Conservation (phyloP, 805 yeast genomes). For the Scheffersomyces amazonensis region DNA sequence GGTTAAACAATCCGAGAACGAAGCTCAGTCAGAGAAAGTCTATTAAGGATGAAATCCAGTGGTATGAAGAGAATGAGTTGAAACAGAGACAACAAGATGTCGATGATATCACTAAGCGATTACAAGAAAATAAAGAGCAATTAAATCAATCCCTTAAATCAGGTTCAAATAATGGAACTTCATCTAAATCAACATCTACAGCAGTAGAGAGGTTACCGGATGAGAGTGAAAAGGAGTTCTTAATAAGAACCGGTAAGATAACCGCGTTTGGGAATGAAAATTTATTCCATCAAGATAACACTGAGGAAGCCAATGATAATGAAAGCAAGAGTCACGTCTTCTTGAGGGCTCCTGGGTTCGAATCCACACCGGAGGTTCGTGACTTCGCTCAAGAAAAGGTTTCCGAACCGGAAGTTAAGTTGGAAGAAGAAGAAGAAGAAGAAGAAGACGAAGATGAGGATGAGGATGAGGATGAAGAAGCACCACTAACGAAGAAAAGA, state of each 20-base stretch:
- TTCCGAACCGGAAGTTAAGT: constrained; percentile 1
- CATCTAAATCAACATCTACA: constrained; percentile 1
- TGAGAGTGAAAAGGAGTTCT: constrained; percentile 77
- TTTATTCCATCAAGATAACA: constrained; percentile 50
- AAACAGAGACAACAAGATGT: constrained; percentile 57
- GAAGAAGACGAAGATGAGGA: constrained; percentile 16
- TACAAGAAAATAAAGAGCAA: constrained; percentile 33
- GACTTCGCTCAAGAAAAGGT: constrained; percentile 15
- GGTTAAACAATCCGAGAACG: constrained; percentile 49
- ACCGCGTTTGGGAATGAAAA: constrained; percentile 85
- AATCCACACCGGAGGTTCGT: constrained; percentile 3
- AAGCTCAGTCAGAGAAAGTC: constrained; percentile 63
- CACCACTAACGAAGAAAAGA: constrained; percentile 3
- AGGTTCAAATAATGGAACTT: constrained; percentile 9
- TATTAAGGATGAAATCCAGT: constrained; percentile 51
- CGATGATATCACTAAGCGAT: constrained; percentile 46
- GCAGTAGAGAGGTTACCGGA: constrained; percentile 50
- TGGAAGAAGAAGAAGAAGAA: constrained; percentile 17
- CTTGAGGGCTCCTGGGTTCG: constrained; percentile 51
- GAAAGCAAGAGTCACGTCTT: constrained; percentile 37
- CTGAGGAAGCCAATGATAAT: constrained; percentile 17
- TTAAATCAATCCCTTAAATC: constrained; percentile 21
- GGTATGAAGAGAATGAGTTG: constrained; percentile 50
- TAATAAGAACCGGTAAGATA: constrained; percentile 85
- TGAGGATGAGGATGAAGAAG: constrained; percentile 16